A percentile compares a stretch with the other conserved stretches of the same genome.
Conservation (phyloP, 805 yeast species). For the Pichia phayaonensis region DNA sequence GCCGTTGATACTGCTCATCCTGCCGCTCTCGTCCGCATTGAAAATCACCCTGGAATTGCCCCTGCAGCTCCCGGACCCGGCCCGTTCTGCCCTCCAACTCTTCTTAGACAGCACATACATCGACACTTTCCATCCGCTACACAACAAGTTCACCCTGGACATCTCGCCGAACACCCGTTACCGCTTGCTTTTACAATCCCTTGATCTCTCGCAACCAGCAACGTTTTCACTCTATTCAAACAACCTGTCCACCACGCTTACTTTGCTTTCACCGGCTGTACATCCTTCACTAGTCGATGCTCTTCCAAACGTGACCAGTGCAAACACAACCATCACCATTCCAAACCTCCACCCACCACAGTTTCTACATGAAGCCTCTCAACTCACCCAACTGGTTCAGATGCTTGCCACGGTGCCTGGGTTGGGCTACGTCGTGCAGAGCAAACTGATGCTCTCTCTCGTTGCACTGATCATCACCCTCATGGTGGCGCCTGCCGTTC, state of each 20-base stretch:
- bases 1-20: too few relatives aligned
- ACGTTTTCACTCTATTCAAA: not conserved
- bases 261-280: not conserved
- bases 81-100: not conserved
- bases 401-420: not conserved
- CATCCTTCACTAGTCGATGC: not conserved
- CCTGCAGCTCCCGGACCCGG: not conserved
- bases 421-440: not conserved
- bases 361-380: not conserved
- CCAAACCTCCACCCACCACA: not conserved
- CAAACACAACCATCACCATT: not conserved
- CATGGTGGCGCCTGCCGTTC: not conserved
- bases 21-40: not conserved
- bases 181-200: not conserved
- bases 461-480: not conserved
- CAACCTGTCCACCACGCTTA: not conserved
- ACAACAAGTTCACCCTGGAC: not conserved
- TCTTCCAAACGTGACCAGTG: not conserved
- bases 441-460: not conserved
- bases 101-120: not conserved
- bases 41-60: not conserved
- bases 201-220: not conserved
- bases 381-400: not conserved
- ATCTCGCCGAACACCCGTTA: not conserved
- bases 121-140: not conserved